Base-by-base conservation (phyloP, 495 filamentous ascomycete genomes). In the Xylaria palmicola region DNA sequence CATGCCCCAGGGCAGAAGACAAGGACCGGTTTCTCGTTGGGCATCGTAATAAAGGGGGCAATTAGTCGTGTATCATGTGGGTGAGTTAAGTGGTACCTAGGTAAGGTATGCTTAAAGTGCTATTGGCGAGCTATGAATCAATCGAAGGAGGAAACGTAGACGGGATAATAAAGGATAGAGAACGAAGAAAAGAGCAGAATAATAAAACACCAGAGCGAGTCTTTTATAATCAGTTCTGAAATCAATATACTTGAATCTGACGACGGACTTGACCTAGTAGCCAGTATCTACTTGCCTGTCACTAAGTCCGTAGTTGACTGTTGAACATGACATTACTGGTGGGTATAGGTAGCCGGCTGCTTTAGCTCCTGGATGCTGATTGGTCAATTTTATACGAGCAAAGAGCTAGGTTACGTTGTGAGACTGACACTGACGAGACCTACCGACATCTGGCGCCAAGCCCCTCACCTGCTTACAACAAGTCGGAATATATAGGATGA, bases 1-100 rank as follows among this genome's bases (percentile, higher is more conserved):
- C 81, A 83, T 2, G 79, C 75, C 1, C 80, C 82, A 9, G 75
- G 78, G 15, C 83, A 71, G 51, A 81, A 71, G 56, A 82, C 66
- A 44, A 84, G 60, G 49, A 67, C 69, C 2, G 72, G 70, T 47
- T 63, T 71, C 19, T 48, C 45, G 7, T 19, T 48, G 6, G 57
- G 1, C 53, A 62, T 66, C 48, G 37, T 27, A 56, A 17, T 15
- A 24, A 8, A 30, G n/a, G 6, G 32, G 9, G 26, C n/a, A 24
- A 17, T 8, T 26, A 47, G 2, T 24, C 19, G 7, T 4, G 39
- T 27, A 20, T 50, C 4, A 12, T 52, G 17, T 22, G 3, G 49
- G 20, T 52, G n/a, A n/a, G 1, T 12, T 12, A 39, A 27, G 7
- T 30, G 29, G 32, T 36, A 50, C 22, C 13, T n/a, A 22, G 9